phyloP scores from a whole-genome alignment of 768 basidiomycete genomes.

The Rhizopogon vulgaris region DNA sequence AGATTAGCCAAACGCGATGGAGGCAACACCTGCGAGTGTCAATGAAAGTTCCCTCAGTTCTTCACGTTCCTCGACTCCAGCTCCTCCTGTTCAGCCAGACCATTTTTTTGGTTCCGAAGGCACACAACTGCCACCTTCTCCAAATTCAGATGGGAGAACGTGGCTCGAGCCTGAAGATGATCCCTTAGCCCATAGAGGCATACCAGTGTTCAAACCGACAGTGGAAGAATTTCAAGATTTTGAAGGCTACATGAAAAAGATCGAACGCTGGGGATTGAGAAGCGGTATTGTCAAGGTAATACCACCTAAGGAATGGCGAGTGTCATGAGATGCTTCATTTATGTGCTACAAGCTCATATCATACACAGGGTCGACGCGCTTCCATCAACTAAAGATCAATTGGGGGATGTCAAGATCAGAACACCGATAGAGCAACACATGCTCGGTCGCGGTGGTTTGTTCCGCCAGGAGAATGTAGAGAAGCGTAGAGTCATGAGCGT shows the following conservation, averaged over 20 bases:
- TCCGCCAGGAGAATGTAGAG: slow-evolving; percentile 87
- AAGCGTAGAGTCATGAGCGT: slow-evolving; percentile 79
- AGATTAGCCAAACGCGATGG: slow-evolving; percentile 13
- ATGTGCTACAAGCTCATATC: slow-evolving; percentile 10
- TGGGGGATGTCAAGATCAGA: slow-evolving; percentile 72
- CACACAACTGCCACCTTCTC: slow-evolving; percentile 46
- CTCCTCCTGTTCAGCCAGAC: slow-evolving; percentile 62
- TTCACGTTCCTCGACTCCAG: slow-evolving; percentile 49
- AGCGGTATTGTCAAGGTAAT: slow-evolving; percentile 97
- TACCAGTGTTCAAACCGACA: slow-evolving; percentile 93
- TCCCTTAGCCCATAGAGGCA: slow-evolving; percentile 77
- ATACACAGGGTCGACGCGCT: slow-evolving; percentile 59
- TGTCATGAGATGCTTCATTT: slow-evolving; percentile 7
- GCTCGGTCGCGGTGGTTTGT: slow-evolving; percentile 80
- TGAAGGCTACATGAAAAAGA: slow-evolving; percentile 79
- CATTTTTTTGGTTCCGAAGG: slow-evolving; percentile 70
- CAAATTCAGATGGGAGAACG: slow-evolving; percentile 52
- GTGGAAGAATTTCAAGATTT: slow-evolving; percentile 92
- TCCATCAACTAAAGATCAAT: slow-evolving; percentile 64
- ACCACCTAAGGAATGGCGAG: slow-evolving; percentile 91
- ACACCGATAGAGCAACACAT: slow-evolving; percentile 93
- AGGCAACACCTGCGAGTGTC: slow-evolving; percentile 6
- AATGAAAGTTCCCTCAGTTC: slow-evolving; percentile 28
- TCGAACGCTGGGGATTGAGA: slow-evolving; percentile 85
- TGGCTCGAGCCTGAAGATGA: slow-evolving; percentile 80